Percentiles rank a stretch among this genome's conserved stretches.
Conservation (phyloP, 768 basidiomycete genomes). For the Tremella fuciformis region DNA sequence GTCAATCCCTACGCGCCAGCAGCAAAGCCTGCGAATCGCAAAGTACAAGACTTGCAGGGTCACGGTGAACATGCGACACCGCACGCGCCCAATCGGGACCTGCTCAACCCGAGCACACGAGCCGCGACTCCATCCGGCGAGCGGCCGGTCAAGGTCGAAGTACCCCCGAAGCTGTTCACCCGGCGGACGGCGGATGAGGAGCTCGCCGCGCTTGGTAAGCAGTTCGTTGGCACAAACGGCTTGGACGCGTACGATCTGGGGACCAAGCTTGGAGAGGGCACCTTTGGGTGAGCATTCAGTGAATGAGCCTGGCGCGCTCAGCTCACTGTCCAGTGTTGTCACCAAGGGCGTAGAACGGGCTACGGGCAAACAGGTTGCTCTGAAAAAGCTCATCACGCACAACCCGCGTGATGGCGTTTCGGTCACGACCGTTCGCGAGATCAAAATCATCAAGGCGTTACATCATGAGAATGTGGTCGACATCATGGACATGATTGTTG, state of each 20-base stretch:
- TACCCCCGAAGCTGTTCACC: conserved; percentile 5
- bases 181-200: conserved; percentile 29
- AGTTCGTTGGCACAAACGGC: conserved; percentile 48
- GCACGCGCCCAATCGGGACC: conserved; percentile 61
- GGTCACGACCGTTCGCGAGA: conserved; percentile 92
- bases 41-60: conserved; percentile 43
- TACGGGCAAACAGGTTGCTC: conserved; percentile 67
- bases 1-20: conserved; percentile 54
- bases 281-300: conserved; percentile 72
- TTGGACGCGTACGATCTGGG: conserved; percentile 75
- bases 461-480: conserved; percentile 81
- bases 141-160: conserved; percentile 8
- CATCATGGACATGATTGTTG: conserved; percentile 88
- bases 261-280: conserved; percentile 91
- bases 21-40: conserved; percentile 25
- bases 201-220: conserved; percentile 17
- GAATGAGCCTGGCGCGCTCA: conserved; percentile 9
- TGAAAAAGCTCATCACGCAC: conserved; percentile 94
- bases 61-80: conserved; percentile 54
- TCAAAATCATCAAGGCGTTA: conserved; percentile 89
- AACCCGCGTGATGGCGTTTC: conserved; percentile 94
- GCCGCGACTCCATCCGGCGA: conserved; percentile 46
- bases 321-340: conserved; percentile 61
- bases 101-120: conserved; percentile 66
- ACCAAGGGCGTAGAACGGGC: conserved; percentile 74